Percentiles rank a stretch among this genome's conserved stretches.
Evolutionary conservation across 306 rosid genomes (phyloP).

Genomic region (Trichosanthes truncata): DNA sequence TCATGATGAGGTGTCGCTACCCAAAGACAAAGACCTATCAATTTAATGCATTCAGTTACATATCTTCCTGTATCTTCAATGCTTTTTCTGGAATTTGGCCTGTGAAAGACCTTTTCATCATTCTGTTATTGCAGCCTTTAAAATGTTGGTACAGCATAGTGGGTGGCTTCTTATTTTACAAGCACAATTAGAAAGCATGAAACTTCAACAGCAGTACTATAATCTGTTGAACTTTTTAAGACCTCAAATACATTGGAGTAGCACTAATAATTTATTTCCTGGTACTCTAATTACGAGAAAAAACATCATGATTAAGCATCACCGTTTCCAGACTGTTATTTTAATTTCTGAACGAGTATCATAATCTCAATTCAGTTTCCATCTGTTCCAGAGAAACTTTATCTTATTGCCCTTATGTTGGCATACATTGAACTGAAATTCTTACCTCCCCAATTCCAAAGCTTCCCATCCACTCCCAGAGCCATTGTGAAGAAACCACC

Average conservation of each 20-base stretch:
- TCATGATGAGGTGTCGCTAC: neutral
- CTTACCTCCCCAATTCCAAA: slow-evolving; percentile 98
- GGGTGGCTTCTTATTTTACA: neutral
- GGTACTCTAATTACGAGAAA: neutral
- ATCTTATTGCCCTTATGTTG: neutral
- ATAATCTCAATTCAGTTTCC: neutral
- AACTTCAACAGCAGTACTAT: neutral
- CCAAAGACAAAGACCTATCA: neutral
- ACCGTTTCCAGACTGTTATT: neutral
- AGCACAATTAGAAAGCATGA: neutral
- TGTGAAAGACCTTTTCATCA: neutral
- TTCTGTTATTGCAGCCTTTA: neutral
- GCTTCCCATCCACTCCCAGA: slow-evolving; percentile 57
- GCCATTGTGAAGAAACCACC: slow-evolving; percentile 89
- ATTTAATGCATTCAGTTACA: neutral
- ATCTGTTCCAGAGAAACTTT: neutral
- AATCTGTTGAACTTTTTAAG: neutral
- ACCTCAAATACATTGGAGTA: neutral
- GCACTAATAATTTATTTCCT: neutral
- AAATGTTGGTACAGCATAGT: neutral
- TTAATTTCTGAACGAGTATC: neutral
- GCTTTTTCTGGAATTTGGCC: neutral
- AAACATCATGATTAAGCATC: neutral
- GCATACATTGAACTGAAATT: neutral
- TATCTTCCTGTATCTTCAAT: neutral